These are phyloP conservation scores for Fusarium cyanostomum DNA, from an alignment of 2,329 filamentous ascomycete species.

Conservation along the genomic window DNA sequence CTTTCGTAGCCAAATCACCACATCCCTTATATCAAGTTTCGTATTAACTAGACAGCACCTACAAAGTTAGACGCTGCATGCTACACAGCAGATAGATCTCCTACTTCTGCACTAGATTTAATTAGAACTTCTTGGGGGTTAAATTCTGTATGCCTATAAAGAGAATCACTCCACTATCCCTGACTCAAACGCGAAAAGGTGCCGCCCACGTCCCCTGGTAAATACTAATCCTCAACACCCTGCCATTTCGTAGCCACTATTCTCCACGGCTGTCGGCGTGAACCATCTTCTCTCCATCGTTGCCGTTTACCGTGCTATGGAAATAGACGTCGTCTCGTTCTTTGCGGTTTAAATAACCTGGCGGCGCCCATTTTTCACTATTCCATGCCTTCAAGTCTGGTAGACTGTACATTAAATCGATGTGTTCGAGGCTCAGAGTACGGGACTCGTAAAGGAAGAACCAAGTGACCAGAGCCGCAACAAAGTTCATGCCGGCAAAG, in stretches of 20 bases:
- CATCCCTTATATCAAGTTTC: too few relatives aligned
- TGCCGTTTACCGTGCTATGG: constrained; percentile 11
- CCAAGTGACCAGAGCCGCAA: constrained; percentile 67
- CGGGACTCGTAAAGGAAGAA: constrained; percentile 74
- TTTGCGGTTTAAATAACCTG: constrained; percentile 51
- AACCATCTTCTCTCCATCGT: constrained; percentile 11
- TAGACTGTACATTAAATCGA: constrained; percentile 74
- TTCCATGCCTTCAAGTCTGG: constrained; percentile 65
- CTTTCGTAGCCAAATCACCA: too few relatives aligned
- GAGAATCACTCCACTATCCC: too few relatives aligned
- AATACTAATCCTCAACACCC: neutral
- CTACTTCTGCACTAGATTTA: too few relatives aligned
- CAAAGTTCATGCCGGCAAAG: constrained; percentile 69
- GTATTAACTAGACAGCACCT: too few relatives aligned
- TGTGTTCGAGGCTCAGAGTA: constrained; percentile 71
- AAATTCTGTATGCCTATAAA: too few relatives aligned
- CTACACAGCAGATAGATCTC: too few relatives aligned
- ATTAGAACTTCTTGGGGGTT: too few relatives aligned
- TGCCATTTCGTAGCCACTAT: neutral
- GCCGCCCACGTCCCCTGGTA: too few relatives aligned
- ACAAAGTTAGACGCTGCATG: too few relatives aligned
- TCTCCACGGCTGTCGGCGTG: constrained; percentile 2
- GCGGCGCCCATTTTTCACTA: constrained; percentile 61
- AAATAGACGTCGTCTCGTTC: constrained; percentile 44
- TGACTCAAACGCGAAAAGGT: too few relatives aligned